Percentiles rank a stretch among this genome's conserved stretches.
Evolutionary conservation across 768 basidiomycete genomes (phyloP).

Genomic region (Hericium erinaceus): DNA sequence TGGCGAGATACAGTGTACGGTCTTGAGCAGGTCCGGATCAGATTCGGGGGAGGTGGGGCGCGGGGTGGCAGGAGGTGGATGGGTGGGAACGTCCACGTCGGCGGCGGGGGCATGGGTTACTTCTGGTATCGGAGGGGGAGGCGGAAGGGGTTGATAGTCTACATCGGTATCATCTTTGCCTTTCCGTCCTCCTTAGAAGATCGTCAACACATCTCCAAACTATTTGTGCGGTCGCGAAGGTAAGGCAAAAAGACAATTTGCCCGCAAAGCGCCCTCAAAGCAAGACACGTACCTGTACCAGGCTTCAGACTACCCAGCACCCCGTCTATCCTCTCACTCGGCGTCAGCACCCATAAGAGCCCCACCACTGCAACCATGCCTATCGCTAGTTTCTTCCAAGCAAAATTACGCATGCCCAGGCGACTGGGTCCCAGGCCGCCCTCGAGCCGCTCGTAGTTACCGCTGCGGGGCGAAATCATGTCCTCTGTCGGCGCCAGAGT

Average conservation of each 20-base stretch:
- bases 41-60: constrained; percentile 53
- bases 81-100: neutral
- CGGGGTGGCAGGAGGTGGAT: neutral
- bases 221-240: neutral
- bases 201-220: neutral
- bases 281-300: constrained; percentile 12
- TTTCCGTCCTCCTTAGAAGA: neutral
- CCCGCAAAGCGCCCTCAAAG: neutral
- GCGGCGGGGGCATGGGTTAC: neutral
- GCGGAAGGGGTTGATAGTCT: neutral
- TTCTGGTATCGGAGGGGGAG: neutral
- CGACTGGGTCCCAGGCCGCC: constrained; percentile 47
- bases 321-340: constrained; percentile 24
- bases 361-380: constrained; percentile 47
- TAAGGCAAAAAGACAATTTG: neutral
- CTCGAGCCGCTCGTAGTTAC: constrained; percentile 52
- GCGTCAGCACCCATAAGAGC: constrained; percentile 61
- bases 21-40: constrained; percentile 66
- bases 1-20: constrained; percentile 60
- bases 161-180: neutral
- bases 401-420: constrained; percentile 20
- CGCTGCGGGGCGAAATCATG: constrained; percentile 29
- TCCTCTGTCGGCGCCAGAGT: neutral
- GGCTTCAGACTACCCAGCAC: constrained; percentile 18
- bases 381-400: constrained; percentile 63